These are phyloP conservation scores for Syzygium jambos DNA, from an alignment of 345 rosid genomes.

Conservation along the genomic window DNA sequence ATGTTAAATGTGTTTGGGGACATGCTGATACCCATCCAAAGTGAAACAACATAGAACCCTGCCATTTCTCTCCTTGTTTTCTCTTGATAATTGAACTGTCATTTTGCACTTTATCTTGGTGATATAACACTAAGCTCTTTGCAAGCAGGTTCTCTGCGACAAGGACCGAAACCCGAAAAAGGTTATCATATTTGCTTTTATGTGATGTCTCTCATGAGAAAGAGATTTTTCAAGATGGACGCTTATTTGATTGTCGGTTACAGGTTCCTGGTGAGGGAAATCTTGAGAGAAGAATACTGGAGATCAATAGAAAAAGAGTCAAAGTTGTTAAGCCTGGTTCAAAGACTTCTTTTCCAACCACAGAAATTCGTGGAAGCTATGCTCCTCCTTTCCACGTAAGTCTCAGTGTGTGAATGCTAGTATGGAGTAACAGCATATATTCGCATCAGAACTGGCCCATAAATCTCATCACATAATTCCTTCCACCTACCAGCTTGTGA, in stretches of 20 bases:
- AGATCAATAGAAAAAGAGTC: slow-evolving; percentile 75
- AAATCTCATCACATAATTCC: not conserved
- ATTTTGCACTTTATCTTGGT: not conserved
- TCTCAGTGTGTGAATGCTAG: not conserved
- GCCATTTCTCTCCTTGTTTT: not conserved
- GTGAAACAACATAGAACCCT: not conserved
- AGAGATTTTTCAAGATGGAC: not conserved
- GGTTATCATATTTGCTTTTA: slow-evolving; percentile 28
- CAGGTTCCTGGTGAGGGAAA: slow-evolving; percentile 69
- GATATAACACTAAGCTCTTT: not conserved
- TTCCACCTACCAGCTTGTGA: not conserved
- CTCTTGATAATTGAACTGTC: not conserved
- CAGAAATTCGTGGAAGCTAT: slow-evolving; percentile 91
- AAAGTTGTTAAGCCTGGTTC: slow-evolving; percentile 97
- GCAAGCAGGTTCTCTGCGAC: slow-evolving; percentile 66
- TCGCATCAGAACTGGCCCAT: not conserved
- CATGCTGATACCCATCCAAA: not conserved
- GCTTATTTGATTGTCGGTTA: not conserved
- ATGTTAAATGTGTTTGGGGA: not conserved
- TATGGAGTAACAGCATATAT: not conserved
- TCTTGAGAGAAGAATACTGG: slow-evolving; percentile 86
- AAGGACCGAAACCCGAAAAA: slow-evolving; percentile 72
- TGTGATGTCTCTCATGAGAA: not conserved
- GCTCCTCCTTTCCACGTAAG: slow-evolving; percentile 95
- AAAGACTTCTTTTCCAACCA: slow-evolving; percentile 75